Evolutionary conservation across 768 basidiomycete genomes (phyloP), one percentile per base, ranked within the genome.

Genomic region (Boletellus ananas): DNA sequence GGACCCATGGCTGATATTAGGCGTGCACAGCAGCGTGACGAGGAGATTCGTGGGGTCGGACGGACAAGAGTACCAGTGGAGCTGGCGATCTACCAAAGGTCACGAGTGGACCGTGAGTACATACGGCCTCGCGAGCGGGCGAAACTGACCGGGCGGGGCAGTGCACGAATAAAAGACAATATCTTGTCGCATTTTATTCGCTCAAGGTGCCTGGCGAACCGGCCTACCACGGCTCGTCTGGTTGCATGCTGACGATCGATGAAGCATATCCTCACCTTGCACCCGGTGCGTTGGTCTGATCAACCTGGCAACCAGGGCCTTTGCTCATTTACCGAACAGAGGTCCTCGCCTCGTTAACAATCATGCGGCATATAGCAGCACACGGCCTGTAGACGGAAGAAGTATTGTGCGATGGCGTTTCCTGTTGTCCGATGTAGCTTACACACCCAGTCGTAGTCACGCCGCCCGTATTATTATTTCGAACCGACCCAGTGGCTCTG

Each of bases 41-140:
- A 73, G 84, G 35, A 78, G 73, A 55, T 87, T 87, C 56, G 62
- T 64, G 8, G 84, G 74, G 2, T 77, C 81, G 0, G 82, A 87
- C 55, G 78, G 78, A 1, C 73, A 80, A 38, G 75, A 78, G 47
- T 88, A 87, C 57, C 70, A 69, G 44, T 87, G 85, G 85, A 74
- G 72, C 21, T 75, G 75, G 66, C 69, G 74, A 16, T 59, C 70
- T 18, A 69, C 69, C 21, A 66, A 66, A 12, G 75, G 78, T 45
- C 75, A 81, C 47, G 85, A 86, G 56, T 87, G 84, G 83, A 79
- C 79, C 20, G 85, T 84, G 56, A 59, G 81, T 72, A 10, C 20
- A 16, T n/a, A n/a, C n/a, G 27, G 4, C 35, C 35, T n/a, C 10
- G 16, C 17, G 13, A 13, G 10, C 14, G 11, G 33, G 14, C 14